These are phyloP conservation scores for Mycena pura DNA, from an alignment of 768 basidiomycete species.

Conservation along the genomic window DNA sequence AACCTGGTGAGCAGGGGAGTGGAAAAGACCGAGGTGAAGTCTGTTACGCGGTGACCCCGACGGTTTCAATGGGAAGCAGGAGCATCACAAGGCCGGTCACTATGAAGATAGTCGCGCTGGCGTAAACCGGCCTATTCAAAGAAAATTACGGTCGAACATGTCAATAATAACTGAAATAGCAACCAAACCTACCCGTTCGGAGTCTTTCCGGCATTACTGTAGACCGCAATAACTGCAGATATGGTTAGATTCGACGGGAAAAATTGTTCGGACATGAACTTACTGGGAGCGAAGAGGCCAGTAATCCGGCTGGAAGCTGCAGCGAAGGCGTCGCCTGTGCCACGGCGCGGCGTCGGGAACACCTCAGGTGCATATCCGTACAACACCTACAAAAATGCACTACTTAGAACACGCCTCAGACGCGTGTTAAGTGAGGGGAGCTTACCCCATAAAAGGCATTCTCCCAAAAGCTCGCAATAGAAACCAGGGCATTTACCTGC, in stretches of 20 bases:
- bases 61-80: slow-evolving; percentile 23
- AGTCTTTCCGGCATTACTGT: slow-evolving; percentile 27
- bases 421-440: neutral
- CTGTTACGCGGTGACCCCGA: slow-evolving; percentile 21
- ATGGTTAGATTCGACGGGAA: neutral
- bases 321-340: slow-evolving; percentile 63
- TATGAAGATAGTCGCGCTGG: slow-evolving; percentile 25
- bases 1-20: neutral
- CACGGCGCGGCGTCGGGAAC: slow-evolving; percentile 59
- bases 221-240: slow-evolving; percentile 27
- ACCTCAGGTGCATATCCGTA: slow-evolving; percentile 58
- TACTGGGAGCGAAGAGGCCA: slow-evolving; percentile 57
- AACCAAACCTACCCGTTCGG: slow-evolving; percentile 12
- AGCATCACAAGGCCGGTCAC: slow-evolving; percentile 21
- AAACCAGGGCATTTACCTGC: slow-evolving; percentile 38
- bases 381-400: slow-evolving; percentile 41
- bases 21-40: neutral
- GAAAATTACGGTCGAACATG: neutral
- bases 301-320: slow-evolving; percentile 61
- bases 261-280: neutral
- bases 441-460: slow-evolving; percentile 26
- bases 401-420: neutral
- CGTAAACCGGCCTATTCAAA: slow-evolving; percentile 20
- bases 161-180: neutral
- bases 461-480: slow-evolving; percentile 27